Base-by-base conservation (phyloP, 1,284 basidiomycete genomes). In the Ceratobasidium sp. region DNA sequence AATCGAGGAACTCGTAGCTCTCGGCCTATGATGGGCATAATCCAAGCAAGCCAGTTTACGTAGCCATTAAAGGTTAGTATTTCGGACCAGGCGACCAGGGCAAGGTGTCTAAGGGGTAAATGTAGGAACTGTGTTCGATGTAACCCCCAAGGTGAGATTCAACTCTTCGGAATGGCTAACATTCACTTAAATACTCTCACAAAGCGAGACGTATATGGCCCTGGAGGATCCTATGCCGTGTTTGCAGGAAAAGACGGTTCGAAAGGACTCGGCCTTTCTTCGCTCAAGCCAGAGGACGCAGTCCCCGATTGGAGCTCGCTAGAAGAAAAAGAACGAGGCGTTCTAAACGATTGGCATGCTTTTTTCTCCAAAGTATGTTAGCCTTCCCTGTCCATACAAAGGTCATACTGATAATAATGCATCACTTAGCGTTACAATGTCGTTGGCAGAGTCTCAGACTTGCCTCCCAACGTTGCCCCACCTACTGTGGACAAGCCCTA, bases 161-260 rank as follows among this genome's bases (percentile, higher is more conserved):
- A 29, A 15, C 40, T 38, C 20, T 4, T 27, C 12, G 15, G 8
- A 42, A 40, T 40, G 22, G 13, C 17, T 58, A 13, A 45, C 3
- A 8, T 20, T 43, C 22, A 43, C 45, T n/a, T n/a, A n/a, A 29
- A 27, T 27, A 5, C 32, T 25, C 25, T 32, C n/a, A 17, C 20
- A 12, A 17, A 62, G 58, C 42, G 58, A 35, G 54, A 72, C 20
- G 50, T 56, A 22, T 57, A 54, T 32, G 71, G 73, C 6, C 76
- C 76, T 17, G 75, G 73, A 10, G 72, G 72, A 29, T 75, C 76
- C 4, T 84, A 83, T 75, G 75, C 80, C 65, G 78, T 84, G 35
- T 86, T 86, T 74, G 84, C 95, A 10, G 96, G 95, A 50, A 97
- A 94, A 80, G 96, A 98, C 75, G 96, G 88, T 0, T 92, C 90